Evolutionary conservation across 306 rosid genomes (phyloP).

Genomic region (Castanospermum australe): DNA sequence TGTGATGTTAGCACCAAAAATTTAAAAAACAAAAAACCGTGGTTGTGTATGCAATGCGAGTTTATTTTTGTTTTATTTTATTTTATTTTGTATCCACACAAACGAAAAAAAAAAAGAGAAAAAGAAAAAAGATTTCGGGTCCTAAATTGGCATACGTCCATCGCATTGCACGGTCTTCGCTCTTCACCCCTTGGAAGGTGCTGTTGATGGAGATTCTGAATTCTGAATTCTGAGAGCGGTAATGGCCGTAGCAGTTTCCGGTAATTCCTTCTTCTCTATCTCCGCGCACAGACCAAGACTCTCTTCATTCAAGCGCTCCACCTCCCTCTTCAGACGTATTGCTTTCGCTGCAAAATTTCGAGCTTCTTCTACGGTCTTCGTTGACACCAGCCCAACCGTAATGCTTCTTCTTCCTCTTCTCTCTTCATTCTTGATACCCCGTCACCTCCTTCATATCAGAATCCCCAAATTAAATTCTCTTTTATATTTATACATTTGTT

Average conservation of each 20-base stretch:
- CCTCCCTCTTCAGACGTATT: constrained; percentile 27
- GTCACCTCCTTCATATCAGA: neutral
- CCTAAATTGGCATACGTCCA: too few species aligned
- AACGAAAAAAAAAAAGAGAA: too few species aligned
- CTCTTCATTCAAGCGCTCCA: constrained; percentile 27
- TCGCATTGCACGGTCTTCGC: too few species aligned
- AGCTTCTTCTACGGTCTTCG: constrained; percentile 48
- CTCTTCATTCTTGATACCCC: neutral
- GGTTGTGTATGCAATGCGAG: too few species aligned
- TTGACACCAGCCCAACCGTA: constrained; percentile 40
- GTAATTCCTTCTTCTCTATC: constrained; percentile 17
- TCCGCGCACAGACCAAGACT: constrained; percentile 27
- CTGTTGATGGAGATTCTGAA: too few species aligned
- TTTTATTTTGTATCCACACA: too few species aligned
- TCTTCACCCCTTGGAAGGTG: neutral
- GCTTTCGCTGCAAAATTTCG: constrained; percentile 28
- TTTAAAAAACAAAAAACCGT: too few species aligned
- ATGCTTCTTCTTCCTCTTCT: neutral
- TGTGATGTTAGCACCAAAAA: too few species aligned
- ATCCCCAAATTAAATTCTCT: neutral
- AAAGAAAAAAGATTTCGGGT: neutral
- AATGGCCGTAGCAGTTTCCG: constrained; percentile 44
- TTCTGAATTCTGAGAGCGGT: neutral
- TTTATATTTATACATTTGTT: too few species aligned
- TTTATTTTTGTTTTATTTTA: too few species aligned